Conservation (phyloP, 2,329 filamentous ascomycete genomes). For the Blastomyces percursus region DNA sequence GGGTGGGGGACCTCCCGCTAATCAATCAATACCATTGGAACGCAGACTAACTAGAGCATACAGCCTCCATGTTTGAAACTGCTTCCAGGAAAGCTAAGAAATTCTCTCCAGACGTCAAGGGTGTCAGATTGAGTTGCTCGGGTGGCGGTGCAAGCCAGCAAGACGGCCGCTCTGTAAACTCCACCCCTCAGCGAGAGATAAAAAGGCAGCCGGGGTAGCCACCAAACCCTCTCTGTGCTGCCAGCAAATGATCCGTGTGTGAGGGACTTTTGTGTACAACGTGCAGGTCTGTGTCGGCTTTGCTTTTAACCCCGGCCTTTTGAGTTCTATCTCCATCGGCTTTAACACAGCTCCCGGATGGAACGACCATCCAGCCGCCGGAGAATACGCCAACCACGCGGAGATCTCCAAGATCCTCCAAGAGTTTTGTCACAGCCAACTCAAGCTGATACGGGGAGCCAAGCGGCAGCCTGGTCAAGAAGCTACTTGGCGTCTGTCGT, state of each 20-base stretch:
- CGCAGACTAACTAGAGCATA: background rate
- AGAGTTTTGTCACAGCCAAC: conserved; percentile 7
- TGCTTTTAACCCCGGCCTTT: background rate
- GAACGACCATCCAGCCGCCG: conserved; percentile 15
- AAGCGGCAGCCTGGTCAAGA: background rate
- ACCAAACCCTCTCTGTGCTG: background rate
- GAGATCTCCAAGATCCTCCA: conserved; percentile 3
- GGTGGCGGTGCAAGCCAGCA: background rate
- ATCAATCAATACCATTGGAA: background rate
- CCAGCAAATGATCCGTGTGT: background rate
- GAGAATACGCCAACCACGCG: conserved; percentile 6
- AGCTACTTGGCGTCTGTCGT: background rate
- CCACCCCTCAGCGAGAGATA: background rate
- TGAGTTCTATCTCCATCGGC: background rate
- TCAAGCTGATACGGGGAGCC: background rate
- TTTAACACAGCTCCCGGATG: conserved; percentile 10
- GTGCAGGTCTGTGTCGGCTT: background rate
- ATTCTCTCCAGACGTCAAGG: background rate
- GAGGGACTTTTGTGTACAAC: background rate
- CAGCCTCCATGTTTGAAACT: background rate
- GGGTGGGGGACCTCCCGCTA: too few species aligned
- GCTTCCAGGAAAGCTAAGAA: background rate
- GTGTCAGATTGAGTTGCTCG: background rate
- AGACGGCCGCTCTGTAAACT: background rate
- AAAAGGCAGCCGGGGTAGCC: background rate